Base-by-base conservation (phyloP, 2,329 filamentous ascomycete species). In the Sarocladium brachiariae region DNA sequence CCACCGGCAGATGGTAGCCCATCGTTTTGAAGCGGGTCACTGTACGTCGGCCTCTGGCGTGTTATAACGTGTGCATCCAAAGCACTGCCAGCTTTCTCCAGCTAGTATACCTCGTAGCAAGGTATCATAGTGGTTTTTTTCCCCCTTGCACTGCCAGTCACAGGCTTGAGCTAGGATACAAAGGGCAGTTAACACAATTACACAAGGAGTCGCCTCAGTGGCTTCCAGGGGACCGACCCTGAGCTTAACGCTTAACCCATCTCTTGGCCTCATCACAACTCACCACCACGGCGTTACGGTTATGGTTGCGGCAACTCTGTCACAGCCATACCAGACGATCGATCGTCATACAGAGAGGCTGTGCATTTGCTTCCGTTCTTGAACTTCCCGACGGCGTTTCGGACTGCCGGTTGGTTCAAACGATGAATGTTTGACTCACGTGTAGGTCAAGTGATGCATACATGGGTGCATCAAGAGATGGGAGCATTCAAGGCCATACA, bases 321-420 rank as follows among this genome's bases (percentile, higher is more conserved):
- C n/a, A n/a, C n/a, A n/a, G n/a, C n/a, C n/a, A n/a, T n/a, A n/a
- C 37, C 8, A 39, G 37, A 39, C 37, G 37, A 39, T 39, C 37
- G 37, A 39, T n/a, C n/a, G n/a, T n/a, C n/a, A n/a, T n/a, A n/a
- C n/a, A n/a, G n/a, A n/a, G 34, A 25, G 39, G 39, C 39, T 43
- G 39, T 43, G 39, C 39, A 43, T 25, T 19, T 41, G 7, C 14
- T 41, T 18, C 8, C 10, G 14, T 41, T 21, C 37, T 41, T 19
- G 3, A 19, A 24, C n/a, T 43, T 25, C 25, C 43, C 43, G 43
- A 11, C n/a, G 25, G 43, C 11, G 43, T 47, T 47, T 47, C 43
- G 43, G 27, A 30, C 27, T 31, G 25, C n/a, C 43, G 43, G 43
- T 13, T 33, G 16, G 9, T 16, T 23, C 43, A 47, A 33, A 47